Conservation (phyloP, 768 basidiomycete genomes). For the Suillus fuscotomentosus region DNA sequence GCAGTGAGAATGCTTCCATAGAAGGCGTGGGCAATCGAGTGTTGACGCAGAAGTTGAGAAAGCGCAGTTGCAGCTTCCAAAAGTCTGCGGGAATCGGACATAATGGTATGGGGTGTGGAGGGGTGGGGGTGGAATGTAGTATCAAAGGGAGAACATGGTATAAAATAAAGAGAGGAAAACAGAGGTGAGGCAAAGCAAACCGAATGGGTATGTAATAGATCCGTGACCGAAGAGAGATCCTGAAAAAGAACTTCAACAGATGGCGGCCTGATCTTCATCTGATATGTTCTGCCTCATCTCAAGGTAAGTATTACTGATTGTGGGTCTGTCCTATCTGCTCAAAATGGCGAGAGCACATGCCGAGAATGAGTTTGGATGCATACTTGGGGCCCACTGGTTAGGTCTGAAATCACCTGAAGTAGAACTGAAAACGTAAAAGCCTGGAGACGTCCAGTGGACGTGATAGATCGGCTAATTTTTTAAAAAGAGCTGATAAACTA, state of each 20-base stretch:
- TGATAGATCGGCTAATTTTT: conserved; percentile 1
- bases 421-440: conserved; percentile 14
- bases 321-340: conserved; percentile 28
- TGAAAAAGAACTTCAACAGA: conserved; percentile 37
- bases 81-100: conserved; percentile 69
- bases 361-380: conserved; percentile 3
- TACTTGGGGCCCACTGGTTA: conserved; percentile 1
- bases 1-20: conserved; percentile 75
- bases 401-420: conserved; percentile 11
- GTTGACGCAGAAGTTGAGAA: conserved; percentile 56
- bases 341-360: conserved; percentile 11
- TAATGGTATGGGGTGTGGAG: conserved; percentile 34
- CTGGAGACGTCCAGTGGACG: conserved; percentile 1
- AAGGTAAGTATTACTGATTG: conserved; percentile 16
- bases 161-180: conserved; percentile 39
- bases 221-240: conserved; percentile 43
- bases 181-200: conserved; percentile 36
- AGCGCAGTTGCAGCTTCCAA: conserved; percentile 77
- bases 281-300: conserved; percentile 15
- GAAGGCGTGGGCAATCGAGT: conserved; percentile 75
- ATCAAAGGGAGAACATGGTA: conserved; percentile 48
- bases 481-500: not conserved
- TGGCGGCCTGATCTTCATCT: conserved; percentile 28
- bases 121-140: conserved; percentile 22
- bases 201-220: conserved; percentile 51